phyloP scores from a whole-genome alignment of 1,284 basidiomycete species.

The Melampsora allii-populina region DNA sequence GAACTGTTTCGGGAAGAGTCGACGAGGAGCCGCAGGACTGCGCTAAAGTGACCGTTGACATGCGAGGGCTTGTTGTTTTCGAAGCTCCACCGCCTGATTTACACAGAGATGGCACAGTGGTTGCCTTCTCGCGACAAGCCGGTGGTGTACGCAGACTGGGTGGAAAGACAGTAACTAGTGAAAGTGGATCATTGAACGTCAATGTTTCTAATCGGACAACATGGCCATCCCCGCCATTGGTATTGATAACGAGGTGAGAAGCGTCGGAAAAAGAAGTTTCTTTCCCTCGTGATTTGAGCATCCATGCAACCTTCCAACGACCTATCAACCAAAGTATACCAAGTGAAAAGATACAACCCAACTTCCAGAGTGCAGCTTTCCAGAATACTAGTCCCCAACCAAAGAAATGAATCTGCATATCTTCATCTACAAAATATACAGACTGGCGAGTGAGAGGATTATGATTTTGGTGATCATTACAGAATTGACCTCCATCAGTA shows the following conservation, averaged over 20 bases:
- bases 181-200: conserved; percentile 65
- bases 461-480: conserved; percentile 13
- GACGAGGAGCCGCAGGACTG: conserved; percentile 9
- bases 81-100: conserved; percentile 51
- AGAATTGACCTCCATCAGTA: conserved; percentile 21
- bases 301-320: conserved; percentile 86
- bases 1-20: background rate
- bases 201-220: conserved; percentile 68
- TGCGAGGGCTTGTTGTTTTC: conserved; percentile 56
- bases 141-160: conserved; percentile 46
- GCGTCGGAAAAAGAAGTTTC: conserved; percentile 78
- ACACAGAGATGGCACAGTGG: conserved; percentile 49
- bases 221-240: conserved; percentile 73
- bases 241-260: conserved; percentile 81
- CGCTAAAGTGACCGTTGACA: conserved; percentile 60
- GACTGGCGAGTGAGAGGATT: conserved; percentile 61
- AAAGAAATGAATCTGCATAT: conserved; percentile 79
- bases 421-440: conserved; percentile 86
- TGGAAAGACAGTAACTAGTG: conserved; percentile 71
- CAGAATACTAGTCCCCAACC: conserved; percentile 73
- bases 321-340: conserved; percentile 79
- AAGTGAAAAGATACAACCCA: conserved; percentile 66
- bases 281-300: conserved; percentile 80
- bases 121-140: conserved; percentile 36
- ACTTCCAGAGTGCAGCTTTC: conserved; percentile 69